These are phyloP conservation scores for Pseudodiploospora longispora DNA, from an alignment of 2,329 filamentous ascomycete genomes.

Conservation along the genomic window DNA sequence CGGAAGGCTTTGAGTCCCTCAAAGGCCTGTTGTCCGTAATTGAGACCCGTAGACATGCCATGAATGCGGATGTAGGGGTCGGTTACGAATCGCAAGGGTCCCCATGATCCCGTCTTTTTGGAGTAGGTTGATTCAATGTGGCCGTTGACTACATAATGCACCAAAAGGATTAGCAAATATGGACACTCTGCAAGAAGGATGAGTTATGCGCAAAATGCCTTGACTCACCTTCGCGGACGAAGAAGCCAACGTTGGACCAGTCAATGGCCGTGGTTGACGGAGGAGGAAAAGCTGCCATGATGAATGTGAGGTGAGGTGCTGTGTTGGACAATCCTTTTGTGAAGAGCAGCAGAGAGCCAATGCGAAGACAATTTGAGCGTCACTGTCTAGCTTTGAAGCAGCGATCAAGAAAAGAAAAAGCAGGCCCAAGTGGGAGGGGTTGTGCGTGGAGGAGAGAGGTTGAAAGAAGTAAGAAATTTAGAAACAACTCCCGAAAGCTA, in stretches of 20 bases:
- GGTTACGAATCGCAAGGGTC: constrained; percentile 65
- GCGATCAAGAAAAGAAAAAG: too few species aligned
- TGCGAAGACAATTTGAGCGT: too few species aligned
- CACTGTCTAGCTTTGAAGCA: too few species aligned
- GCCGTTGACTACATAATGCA: constrained; percentile 65
- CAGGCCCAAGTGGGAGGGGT: too few species aligned
- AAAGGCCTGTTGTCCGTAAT: constrained; percentile 97
- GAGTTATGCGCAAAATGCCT: not conserved
- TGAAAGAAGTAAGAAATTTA: too few species aligned
- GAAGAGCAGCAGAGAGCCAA: too few species aligned
- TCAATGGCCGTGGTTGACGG: constrained; percentile 76
- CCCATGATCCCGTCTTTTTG: constrained; percentile 66
- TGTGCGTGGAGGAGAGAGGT: too few species aligned
- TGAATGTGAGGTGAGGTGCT: constrained; percentile 4
- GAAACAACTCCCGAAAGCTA: too few species aligned
- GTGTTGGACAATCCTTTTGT: too few species aligned
- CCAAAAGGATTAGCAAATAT: constrained; percentile 1
- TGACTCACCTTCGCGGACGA: constrained; percentile 70
- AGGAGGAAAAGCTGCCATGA: constrained; percentile 60
- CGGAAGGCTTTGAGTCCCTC: constrained; percentile 98
- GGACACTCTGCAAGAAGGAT: not conserved
- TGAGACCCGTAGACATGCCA: constrained; percentile 89
- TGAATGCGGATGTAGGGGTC: constrained; percentile 84
- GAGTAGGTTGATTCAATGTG: constrained; percentile 87
- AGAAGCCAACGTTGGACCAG: constrained; percentile 91